Base-by-base conservation (phyloP, 805 yeast species). In the Kuraishia piskuri region DNA sequence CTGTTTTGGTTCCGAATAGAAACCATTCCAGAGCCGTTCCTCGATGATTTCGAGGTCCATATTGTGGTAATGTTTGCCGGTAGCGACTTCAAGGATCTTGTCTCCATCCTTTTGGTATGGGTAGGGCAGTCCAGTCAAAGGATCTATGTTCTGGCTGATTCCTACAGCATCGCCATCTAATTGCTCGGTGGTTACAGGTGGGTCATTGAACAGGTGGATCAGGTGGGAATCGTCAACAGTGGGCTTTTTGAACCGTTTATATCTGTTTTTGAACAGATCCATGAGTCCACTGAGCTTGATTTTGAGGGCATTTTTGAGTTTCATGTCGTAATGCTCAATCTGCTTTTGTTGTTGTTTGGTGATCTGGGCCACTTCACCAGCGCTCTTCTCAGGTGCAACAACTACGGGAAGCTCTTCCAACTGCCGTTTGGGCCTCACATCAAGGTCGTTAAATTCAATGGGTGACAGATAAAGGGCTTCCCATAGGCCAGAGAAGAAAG, bases 21-120 rank as follows among this genome's bases (percentile, higher is more conserved):
- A 94, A 0, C 99, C 99, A 67, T 94, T 94, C 99, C 99, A 94
- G 53, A 94, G 69, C 55, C 99, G 76, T 65, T 94, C 98, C 63
- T 94, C 99, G 36, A 94, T 81, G 19, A 90, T 84, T 63, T 94
- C 99, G 53, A 94, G 72, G 63, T 94, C 99, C 88, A 94, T 94
- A 61, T 94, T 94, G 70, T 76, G 78, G 63, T 76, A 92, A 58
- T 74, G 76, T 53, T 79, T 80, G 2, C 94, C 95, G 0, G 96
- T 86, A 0, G 83, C 68, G 10, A 80, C 74, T 61, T 94, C 97
- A n/a, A 83, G 68, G 59, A 94, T 88, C 92, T 82, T 86, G 57
- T 88, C 83, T 46, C 82, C 83, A 55, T 78, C 79, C 55, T 77
- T 79, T 20, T 76, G 76, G 58, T 76, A 81, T 0, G 70, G 72